Evolutionary conservation across 2,329 filamentous ascomycete species (phyloP), one percentile per base, ranked within the genome.

Genomic region (Aureobasidium sp.): DNA sequence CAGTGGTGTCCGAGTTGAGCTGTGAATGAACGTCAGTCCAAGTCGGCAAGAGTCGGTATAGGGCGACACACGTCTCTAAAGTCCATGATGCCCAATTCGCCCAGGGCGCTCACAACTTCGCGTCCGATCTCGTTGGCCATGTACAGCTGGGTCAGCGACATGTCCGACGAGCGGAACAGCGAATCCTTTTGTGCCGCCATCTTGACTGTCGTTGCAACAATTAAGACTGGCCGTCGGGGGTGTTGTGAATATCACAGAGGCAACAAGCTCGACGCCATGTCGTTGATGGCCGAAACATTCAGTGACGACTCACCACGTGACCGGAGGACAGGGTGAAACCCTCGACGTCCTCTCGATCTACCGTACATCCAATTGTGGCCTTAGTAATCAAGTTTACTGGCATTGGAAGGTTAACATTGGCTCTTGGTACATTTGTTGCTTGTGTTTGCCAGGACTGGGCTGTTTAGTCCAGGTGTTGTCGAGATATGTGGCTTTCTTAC

Each of bases 81-180:
- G 77, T 97, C 92, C 75, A 97, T 92, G 71, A 94, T 84, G 63
- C 94, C 94, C 72, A 99, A 85, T 83, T 99, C 94, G 73, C 94
- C 94, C 67, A 99, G 82, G 62, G 93, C 93, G 73, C 92, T 96
- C 66, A 97, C 92, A 70, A 97, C 93, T 80, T 99, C 95, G 73
- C 94, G 87, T 70, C 94, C 93, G 70, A 99, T 97, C 82, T 99
- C 94, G 75, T 97, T 97, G 72, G 94, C 91, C 72, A 99, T 95
- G 79, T 97, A 99, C 72, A 99, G 88, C 86, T 99, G 94, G 73
- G 96, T 96, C 88, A 99, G 88, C 83, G 91, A 97, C 94, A 99
- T 99, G 78, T 97, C 90, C 90, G 91, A 90, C 75, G 94, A 99
- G 84, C 95, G 93, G 87, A 99, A 97, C 81, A 97, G 90, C 77